Percentiles rank a stretch among this genome's conserved stretches.
These are phyloP conservation scores for peach (Prunus persica) DNA, from an alignment of 306 rosid species.

Conservation along the genomic window DNA sequence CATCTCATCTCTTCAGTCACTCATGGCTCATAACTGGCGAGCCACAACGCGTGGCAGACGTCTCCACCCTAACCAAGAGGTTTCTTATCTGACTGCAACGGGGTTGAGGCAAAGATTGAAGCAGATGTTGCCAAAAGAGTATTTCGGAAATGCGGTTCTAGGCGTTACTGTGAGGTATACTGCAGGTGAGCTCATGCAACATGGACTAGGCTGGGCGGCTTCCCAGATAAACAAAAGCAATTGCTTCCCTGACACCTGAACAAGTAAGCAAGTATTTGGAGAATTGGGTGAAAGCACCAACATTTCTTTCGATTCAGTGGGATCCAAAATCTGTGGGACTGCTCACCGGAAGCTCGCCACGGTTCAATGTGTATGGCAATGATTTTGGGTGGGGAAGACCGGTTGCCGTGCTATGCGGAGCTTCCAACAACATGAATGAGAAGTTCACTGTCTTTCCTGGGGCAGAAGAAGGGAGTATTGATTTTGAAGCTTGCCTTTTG, in stretches of 20 bases:
- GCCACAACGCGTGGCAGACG: not conserved
- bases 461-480: not conserved
- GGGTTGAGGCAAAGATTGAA: conserved; percentile 15
- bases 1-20: conserved; percentile 42
- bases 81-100: rapidly evolving
- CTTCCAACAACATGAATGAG: not conserved
- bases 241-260: conserved; percentile 17
- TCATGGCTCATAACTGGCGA: conserved; percentile 24
- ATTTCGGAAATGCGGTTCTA: conserved; percentile 25
- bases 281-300: conserved; percentile 31
- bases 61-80: conserved; percentile 7
- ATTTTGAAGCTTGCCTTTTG: conserved; percentile 8
- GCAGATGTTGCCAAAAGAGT: conserved; percentile 27
- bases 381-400: conserved; percentile 21
- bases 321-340: not conserved
- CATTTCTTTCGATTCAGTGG: not conserved
- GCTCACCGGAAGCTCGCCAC: conserved; percentile 30
- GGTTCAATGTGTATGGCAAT: conserved; percentile 40
- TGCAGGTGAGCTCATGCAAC: conserved; percentile 22
- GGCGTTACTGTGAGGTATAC: not conserved
- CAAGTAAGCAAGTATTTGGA: not conserved
- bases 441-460: not conserved
- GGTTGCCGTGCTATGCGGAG: not conserved
- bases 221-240: conserved; percentile 33
- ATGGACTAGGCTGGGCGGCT: conserved; percentile 27